Evolutionary conservation across 352 stramenopile genomes (phyloP).

Genomic region (Globisporangium barbulae): DNA sequence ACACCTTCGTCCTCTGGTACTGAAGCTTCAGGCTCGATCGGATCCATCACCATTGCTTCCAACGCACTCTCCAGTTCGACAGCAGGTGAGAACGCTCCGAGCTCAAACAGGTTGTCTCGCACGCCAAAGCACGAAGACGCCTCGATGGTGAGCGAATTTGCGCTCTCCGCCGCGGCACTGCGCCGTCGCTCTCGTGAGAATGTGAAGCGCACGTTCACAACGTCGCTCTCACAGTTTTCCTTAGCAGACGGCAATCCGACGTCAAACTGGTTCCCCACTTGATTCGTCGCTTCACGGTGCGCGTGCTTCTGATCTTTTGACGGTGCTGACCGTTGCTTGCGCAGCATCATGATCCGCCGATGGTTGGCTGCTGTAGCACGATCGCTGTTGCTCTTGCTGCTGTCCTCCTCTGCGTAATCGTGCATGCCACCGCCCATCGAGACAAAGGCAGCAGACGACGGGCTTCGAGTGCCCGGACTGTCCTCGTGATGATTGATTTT

Average conservation of each 20-base stretch:
- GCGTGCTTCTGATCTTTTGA: not conserved
- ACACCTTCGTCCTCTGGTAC: not conserved
- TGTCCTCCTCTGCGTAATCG: not conserved
- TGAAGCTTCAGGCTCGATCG: not conserved
- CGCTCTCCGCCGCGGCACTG: not conserved
- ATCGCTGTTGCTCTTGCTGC: slow-evolving; percentile 5
- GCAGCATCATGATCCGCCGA: slow-evolving; percentile 52
- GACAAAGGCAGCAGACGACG: not conserved
- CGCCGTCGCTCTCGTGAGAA: slow-evolving; percentile 33
- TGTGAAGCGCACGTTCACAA: slow-evolving; percentile 56
- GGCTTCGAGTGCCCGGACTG: slow-evolving; percentile 1
- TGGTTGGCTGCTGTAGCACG: slow-evolving; percentile 48
- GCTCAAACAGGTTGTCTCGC: slow-evolving; percentile 23
- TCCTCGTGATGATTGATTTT: slow-evolving; percentile 25
- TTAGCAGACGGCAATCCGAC: not conserved
- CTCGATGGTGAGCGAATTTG: not conserved
- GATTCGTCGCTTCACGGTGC: not conserved
- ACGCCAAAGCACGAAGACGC: not conserved
- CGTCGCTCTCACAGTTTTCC: slow-evolving; percentile 19
- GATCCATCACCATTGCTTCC: slow-evolving; percentile 22
- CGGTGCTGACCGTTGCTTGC: slow-evolving; percentile 28
- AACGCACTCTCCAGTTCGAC: slow-evolving; percentile 45
- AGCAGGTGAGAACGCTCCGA: slow-evolving; percentile 50
- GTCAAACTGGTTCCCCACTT: slow-evolving; percentile 6
- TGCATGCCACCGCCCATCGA: not conserved